Percentiles rank a stretch among this genome's conserved stretches.
Conservation (phyloP, 1,139 yeast species). For the Pneumocystis carinii region DNA sequence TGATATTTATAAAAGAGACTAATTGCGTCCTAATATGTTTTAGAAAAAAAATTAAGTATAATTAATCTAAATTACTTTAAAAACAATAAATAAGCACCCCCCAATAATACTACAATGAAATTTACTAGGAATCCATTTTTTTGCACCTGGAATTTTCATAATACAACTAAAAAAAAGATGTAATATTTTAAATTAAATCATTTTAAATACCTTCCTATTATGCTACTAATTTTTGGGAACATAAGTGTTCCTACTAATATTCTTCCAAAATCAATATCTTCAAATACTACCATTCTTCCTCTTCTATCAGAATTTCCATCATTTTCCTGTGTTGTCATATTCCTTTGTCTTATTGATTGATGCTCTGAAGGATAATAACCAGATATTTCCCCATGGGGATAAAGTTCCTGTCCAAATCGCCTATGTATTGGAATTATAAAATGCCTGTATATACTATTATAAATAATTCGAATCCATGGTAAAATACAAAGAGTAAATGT, state of each 20-base stretch:
- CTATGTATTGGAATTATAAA: conserved; percentile 4
- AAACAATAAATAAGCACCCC: neutral
- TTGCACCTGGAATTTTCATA: neutral
- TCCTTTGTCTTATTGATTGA: neutral
- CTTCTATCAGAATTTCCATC: conserved; percentile 4
- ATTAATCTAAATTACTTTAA: neutral
- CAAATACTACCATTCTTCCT: conserved; percentile 8
- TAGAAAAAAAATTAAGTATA: neutral
- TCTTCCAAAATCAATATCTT: conserved; percentile 8
- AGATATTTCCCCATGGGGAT: neutral
- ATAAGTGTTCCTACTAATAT: conserved; percentile 8
- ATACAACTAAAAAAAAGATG: neutral
- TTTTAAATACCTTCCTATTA: neutral
- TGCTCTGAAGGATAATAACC: neutral
- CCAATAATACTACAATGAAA: neutral
- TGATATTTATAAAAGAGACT: neutral
- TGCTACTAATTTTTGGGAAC: conserved; percentile 5
- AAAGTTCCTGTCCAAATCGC: conserved; percentile 1
- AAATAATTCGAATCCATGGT: conserved; percentile 6
- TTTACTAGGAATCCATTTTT: neutral
- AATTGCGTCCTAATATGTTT: neutral
- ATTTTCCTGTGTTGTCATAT: neutral
- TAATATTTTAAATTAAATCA: neutral
- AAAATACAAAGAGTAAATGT: conserved; percentile 2
- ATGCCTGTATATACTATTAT: neutral